Evolutionary conservation across 2,329 filamentous ascomycete species (phyloP).

Genomic region (Dactylonectria estremocensis): DNA sequence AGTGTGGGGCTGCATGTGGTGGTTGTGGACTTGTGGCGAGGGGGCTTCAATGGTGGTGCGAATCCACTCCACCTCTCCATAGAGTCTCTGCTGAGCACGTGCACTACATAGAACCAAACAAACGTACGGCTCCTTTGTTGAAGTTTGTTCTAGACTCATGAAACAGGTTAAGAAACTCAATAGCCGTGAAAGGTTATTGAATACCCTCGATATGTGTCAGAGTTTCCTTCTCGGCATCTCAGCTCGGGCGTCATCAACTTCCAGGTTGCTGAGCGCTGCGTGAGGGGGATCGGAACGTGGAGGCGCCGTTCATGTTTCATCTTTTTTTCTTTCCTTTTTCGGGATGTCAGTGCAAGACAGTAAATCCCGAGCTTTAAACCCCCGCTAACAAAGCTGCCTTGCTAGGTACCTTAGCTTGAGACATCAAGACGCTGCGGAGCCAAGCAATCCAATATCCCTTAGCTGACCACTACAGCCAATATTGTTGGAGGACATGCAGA

Average conservation of each 20-base stretch:
- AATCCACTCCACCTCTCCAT: slow-evolving; percentile 6
- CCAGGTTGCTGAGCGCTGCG: slow-evolving; percentile 22
- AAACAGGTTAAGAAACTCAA: background rate
- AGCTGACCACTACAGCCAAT: background rate
- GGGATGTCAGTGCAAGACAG: slow-evolving; percentile 16
- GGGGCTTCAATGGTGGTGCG: background rate
- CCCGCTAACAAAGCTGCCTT: background rate
- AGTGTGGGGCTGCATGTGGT: slow-evolving; percentile 3
- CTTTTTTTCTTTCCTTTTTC: slow-evolving; percentile 22
- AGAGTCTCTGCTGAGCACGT: background rate
- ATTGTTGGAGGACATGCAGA: background rate
- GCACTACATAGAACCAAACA: background rate
- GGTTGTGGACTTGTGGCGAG: background rate
- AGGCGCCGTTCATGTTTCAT: slow-evolving; percentile 37
- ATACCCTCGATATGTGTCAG: slow-evolving; percentile 6
- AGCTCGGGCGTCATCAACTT: slow-evolving; percentile 2
- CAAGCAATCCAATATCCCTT: background rate
- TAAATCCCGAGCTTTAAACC: background rate
- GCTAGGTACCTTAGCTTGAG: background rate
- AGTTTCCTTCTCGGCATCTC: slow-evolving; percentile 10
- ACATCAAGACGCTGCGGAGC: background rate
- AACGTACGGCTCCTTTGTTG: slow-evolving; percentile 3
- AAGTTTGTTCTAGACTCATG: slow-evolving; percentile 1
- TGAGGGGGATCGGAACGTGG: slow-evolving; percentile 21
- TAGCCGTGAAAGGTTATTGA: background rate